Evolutionary conservation across 495 filamentous ascomycete species (phyloP).

Genomic region (Penicillium bovifimosum): DNA sequence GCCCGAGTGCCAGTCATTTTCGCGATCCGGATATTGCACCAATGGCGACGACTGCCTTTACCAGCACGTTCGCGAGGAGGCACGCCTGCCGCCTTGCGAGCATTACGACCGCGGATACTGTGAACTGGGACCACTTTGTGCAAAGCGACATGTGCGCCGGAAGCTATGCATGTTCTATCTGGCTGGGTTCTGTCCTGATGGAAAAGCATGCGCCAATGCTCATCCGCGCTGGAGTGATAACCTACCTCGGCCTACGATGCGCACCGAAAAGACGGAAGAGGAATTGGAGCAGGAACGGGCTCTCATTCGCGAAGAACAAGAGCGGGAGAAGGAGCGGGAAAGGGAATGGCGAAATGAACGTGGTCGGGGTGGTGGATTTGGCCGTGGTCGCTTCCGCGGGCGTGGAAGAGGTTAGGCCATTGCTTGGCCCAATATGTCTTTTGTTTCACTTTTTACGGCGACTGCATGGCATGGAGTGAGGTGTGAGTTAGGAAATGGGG

Average conservation of each 20-base stretch:
- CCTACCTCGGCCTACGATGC: conserved; percentile 66
- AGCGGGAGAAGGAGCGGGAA: conserved; percentile 46
- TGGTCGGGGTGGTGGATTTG: conserved; percentile 43
- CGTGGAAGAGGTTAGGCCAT: conserved; percentile 37
- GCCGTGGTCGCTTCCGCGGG: conserved; percentile 45
- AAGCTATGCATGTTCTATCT: conserved; percentile 78
- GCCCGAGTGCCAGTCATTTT: conserved; percentile 93
- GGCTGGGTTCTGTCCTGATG: conserved; percentile 91
- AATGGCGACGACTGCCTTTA: conserved; percentile 97
- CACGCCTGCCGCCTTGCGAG: conserved; percentile 76
- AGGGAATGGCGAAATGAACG: conserved; percentile 47
- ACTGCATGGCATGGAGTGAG: conserved; percentile 10
- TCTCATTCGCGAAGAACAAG: conserved; percentile 52
- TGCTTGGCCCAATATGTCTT: too few relatives aligned
- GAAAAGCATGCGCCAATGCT: conserved; percentile 68
- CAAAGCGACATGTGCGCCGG: conserved; percentile 76
- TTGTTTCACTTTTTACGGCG: conserved; percentile 2
- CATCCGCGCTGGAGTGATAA: conserved; percentile 73
- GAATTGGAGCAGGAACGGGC: conserved; percentile 53
- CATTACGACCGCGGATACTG: conserved; percentile 97
- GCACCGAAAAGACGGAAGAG: conserved; percentile 55
- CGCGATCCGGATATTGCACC: conserved; percentile 84
- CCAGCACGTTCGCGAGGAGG: conserved; percentile 82
- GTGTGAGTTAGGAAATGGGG: background rate
- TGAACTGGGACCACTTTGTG: conserved; percentile 77